Conservation (phyloP, 2,329 filamentous ascomycete species). For the Talaromyces rugulosus region DNA sequence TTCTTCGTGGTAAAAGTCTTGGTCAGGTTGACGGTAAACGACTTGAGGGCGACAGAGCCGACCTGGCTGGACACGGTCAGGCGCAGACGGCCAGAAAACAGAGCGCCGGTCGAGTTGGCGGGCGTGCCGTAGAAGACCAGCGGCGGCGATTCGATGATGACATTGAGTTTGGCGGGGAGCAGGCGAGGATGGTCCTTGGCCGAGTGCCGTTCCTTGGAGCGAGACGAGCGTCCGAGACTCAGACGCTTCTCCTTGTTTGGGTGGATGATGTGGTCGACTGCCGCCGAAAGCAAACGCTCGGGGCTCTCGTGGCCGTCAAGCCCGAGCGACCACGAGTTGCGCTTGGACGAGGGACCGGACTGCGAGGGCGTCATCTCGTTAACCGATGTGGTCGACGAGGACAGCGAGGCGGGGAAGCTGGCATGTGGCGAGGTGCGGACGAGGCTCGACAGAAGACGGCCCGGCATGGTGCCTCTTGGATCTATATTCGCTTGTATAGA, state of each 20-base stretch:
- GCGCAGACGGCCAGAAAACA: slow-evolving; percentile 79
- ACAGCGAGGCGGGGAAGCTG: slow-evolving; percentile 27
- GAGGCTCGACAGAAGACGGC: slow-evolving; percentile 37
- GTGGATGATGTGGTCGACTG: slow-evolving; percentile 42
- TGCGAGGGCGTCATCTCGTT: slow-evolving; percentile 29
- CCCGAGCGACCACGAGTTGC: slow-evolving; percentile 20
- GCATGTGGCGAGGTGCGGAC: slow-evolving; percentile 31
- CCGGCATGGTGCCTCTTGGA: slow-evolving; percentile 27
- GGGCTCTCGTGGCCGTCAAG: slow-evolving; percentile 30
- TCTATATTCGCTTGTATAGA: background rate
- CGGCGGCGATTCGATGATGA: slow-evolving; percentile 78
- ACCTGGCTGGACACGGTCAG: slow-evolving; percentile 65
- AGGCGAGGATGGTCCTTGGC: slow-evolving; percentile 23
- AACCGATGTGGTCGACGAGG: slow-evolving; percentile 35
- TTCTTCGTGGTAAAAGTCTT: slow-evolving; percentile 73
- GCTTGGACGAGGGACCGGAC: slow-evolving; percentile 18
- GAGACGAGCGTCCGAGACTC: slow-evolving; percentile 29
- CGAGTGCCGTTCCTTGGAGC: slow-evolving; percentile 33
- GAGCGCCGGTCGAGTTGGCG: slow-evolving; percentile 71
- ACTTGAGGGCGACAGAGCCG: slow-evolving; percentile 60
- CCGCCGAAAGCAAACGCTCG: slow-evolving; percentile 39
- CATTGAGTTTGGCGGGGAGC: slow-evolving; percentile 50
- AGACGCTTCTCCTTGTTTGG: slow-evolving; percentile 41
- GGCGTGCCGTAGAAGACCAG: slow-evolving; percentile 76
- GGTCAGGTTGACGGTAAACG: slow-evolving; percentile 67